phyloP scores from a whole-genome alignment of 176 grass and related monocot species.

The Ensete glaucum region DNA sequence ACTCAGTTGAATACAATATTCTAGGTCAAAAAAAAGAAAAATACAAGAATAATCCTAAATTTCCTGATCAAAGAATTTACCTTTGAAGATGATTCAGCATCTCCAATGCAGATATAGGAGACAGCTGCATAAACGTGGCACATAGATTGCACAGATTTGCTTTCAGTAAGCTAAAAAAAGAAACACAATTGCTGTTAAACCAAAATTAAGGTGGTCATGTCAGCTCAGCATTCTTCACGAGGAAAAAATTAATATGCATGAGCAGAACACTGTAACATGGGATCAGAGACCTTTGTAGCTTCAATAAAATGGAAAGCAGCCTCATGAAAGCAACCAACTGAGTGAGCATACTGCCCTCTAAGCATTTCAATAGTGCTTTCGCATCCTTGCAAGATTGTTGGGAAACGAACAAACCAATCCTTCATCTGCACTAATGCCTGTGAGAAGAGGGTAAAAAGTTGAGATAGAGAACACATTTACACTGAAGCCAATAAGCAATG shows the following conservation, averaged over 20 bases:
- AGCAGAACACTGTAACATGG: neutral
- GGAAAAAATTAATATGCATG: conserved; percentile 6
- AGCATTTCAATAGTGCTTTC: conserved; percentile 85
- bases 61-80: conserved; percentile 18
- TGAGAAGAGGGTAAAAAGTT: conserved; percentile 14
- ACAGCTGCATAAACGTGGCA: conserved; percentile 95
- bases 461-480: conserved; percentile 13
- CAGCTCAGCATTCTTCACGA: conserved; percentile 9
- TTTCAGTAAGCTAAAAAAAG: conserved; percentile 68
- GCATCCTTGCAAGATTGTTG: conserved; percentile 74
- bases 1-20: neutral
- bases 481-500: neutral
- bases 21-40: neutral
- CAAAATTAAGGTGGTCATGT: conserved; percentile 5
- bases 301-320: conserved; percentile 81
- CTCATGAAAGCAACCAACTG: conserved; percentile 87
- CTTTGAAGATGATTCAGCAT: conserved; percentile 86
- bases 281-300: conserved; percentile 48
- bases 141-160: conserved; percentile 89
- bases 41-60: neutral
- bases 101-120: conserved; percentile 78
- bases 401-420: conserved; percentile 74
- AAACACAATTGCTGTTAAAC: neutral
- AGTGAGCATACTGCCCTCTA: conserved; percentile 93
- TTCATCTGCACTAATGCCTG: conserved; percentile 83